A percentile compares a stretch with the other conserved stretches of the same genome.
Evolutionary conservation across 345 rosid genomes (phyloP).

Genomic region (Nasturtium officinale): DNA sequence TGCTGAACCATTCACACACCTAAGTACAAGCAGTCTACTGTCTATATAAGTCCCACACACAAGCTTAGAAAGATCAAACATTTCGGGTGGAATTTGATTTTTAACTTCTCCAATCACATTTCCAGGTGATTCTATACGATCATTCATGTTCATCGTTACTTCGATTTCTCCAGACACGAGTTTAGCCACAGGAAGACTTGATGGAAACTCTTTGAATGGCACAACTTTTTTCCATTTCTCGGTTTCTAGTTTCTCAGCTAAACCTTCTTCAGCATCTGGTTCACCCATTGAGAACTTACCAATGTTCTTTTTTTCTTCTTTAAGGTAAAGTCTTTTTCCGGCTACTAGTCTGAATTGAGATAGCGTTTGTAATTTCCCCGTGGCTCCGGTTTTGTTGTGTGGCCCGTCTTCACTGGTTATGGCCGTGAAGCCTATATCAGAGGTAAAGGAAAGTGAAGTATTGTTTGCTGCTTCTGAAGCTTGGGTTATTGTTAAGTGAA

Average conservation of each 20-base stretch:
- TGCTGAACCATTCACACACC: constrained; percentile 86
- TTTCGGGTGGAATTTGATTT: constrained; percentile 74
- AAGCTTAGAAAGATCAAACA: constrained; percentile 78
- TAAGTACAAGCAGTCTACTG: constrained; percentile 70
- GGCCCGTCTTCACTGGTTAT: constrained; percentile 73
- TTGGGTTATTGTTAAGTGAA: constrained; percentile 54
- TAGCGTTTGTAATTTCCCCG: constrained; percentile 62
- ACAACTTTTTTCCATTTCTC: constrained; percentile 72
- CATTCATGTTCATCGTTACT: constrained; percentile 54
- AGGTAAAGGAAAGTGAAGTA: constrained; percentile 50
- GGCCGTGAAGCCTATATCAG: constrained; percentile 65
- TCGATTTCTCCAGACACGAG: constrained; percentile 62
- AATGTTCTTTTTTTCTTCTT: constrained; percentile 57
- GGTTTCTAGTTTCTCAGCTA: constrained; percentile 58
- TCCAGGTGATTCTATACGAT: constrained; percentile 51
- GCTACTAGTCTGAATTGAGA: constrained; percentile 59
- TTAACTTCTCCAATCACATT: constrained; percentile 70
- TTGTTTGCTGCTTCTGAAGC: constrained; percentile 45
- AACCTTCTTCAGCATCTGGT: constrained; percentile 49
- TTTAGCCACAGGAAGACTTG: constrained; percentile 86
- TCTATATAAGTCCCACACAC: constrained; percentile 87
- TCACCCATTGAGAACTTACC: constrained; percentile 55
- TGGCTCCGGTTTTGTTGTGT: constrained; percentile 64
- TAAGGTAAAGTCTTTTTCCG: constrained; percentile 73
- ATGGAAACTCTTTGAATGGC: constrained; percentile 79